A percentile compares a stretch with the other conserved stretches of the same genome.
Evolutionary conservation across 192 early-diverging fungal genomes (phyloP).

Genomic region (Gryganskiella cystojenkinii): DNA sequence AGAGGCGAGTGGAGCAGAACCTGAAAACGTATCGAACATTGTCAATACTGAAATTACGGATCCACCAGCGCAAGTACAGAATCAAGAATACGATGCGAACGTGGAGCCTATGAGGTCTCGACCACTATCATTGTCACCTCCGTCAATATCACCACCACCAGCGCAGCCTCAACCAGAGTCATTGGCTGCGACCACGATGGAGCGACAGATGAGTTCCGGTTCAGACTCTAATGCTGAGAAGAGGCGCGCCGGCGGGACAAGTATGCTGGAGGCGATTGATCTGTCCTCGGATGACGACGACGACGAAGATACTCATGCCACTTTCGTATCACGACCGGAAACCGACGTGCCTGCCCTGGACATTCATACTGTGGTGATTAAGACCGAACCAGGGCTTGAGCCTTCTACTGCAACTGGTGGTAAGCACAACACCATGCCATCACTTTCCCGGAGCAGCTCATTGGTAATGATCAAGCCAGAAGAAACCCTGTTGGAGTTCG

Average conservation of each 20-base stretch:
- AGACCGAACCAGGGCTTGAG: constrained; percentile 3
- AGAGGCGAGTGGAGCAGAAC: background rate
- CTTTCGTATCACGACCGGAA: background rate
- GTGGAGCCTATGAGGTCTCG: no score
- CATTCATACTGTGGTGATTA: constrained; percentile 1
- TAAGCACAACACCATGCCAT: background rate
- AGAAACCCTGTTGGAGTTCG: constrained; percentile 42
- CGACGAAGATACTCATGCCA: background rate
- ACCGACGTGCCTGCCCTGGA: background rate
- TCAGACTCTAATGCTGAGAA: no score
- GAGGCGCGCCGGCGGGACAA: background rate
- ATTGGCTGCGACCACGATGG: no score
- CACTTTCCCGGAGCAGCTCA: background rate
- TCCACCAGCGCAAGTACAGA: no score
- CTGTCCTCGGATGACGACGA: constrained; percentile 29
- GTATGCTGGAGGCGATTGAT: constrained; percentile 21
- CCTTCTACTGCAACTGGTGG: background rate
- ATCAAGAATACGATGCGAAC: no score
- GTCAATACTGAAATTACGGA: no score
- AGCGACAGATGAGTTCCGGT: no score
- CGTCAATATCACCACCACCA: no score
- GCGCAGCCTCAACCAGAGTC: no score
- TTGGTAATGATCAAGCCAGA: constrained; percentile 20
- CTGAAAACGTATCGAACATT: no score
- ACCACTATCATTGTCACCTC: no score